Conservation (phyloP, 1,284 basidiomycete species). For the Leccinum fuscescens region DNA sequence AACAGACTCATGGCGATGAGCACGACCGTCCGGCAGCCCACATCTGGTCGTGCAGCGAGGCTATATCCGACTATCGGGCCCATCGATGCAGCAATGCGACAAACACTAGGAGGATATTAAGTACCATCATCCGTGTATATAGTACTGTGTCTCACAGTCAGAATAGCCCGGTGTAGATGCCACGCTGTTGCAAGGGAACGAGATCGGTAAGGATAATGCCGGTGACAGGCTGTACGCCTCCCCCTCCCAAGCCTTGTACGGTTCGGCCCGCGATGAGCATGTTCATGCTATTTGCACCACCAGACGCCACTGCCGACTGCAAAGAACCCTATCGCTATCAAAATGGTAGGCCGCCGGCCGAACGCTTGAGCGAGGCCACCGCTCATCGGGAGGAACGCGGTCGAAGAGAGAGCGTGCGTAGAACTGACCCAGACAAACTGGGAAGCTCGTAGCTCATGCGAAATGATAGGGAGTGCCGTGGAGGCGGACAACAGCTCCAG, state of each 20-base stretch:
- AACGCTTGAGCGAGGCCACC: conserved; percentile 35
- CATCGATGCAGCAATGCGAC: too few species aligned
- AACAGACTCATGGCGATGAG: conserved; percentile 13
- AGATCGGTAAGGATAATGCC: not conserved
- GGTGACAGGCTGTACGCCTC: not conserved
- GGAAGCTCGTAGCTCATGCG: conserved; percentile 28
- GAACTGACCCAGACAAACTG: conserved; percentile 39
- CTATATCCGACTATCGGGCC: too few species aligned
- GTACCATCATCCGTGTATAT: too few species aligned
- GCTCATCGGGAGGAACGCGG: conserved; percentile 32
- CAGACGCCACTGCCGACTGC: conserved; percentile 11
- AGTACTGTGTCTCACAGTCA: not conserved
- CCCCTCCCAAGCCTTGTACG: not conserved
- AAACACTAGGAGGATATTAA: too few species aligned
- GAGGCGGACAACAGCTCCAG: conserved; percentile 10
- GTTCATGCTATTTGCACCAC: not conserved
- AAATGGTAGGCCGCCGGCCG: conserved; percentile 36
- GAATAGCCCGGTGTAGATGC: not conserved
- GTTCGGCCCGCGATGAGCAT: not conserved
- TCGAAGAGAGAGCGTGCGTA: conserved; percentile 36
- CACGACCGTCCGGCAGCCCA: conserved; percentile 13
- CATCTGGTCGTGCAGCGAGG: conserved; percentile 3
- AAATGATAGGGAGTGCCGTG: conserved; percentile 39
- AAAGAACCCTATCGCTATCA: conserved; percentile 43
- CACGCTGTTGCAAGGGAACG: not conserved